Evolutionary conservation across 768 basidiomycete species (phyloP).

Genomic region (Harrya chromipes): DNA sequence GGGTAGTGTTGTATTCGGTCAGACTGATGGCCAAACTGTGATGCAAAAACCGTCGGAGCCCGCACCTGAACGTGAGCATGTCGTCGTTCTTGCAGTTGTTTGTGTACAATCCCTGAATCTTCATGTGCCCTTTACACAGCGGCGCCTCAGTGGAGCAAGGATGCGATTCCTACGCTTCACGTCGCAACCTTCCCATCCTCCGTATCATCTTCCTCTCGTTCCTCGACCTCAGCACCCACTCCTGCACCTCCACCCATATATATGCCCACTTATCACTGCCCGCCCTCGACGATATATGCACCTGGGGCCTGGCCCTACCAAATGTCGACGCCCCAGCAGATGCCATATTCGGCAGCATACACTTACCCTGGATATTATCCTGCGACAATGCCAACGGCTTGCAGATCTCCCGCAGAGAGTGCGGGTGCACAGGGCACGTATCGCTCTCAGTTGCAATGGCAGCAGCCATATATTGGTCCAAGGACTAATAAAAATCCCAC

Average conservation of each 20-base stretch:
- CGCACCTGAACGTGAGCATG: conserved; percentile 45
- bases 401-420: conserved; percentile 14
- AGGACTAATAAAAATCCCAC: conserved; percentile 35
- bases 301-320: conserved; percentile 36
- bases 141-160: conserved; percentile 12
- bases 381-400: conserved; percentile 6
- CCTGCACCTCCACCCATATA: conserved; percentile 21
- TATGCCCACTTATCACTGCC: conserved; percentile 19
- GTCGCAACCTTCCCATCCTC: conserved; percentile 23
- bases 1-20: conserved; percentile 78
- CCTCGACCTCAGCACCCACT: conserved; percentile 18
- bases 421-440: conserved; percentile 24
- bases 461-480: conserved; percentile 35
- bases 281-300: conserved; percentile 16
- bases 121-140: conserved; percentile 11
- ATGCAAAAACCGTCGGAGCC: conserved; percentile 67
- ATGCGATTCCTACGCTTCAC: conserved; percentile 19
- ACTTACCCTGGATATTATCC: conserved; percentile 25
- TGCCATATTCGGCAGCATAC: conserved; percentile 21
- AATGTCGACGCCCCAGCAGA: conserved; percentile 15
- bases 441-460: conserved; percentile 33
- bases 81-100: background rate
- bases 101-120: conserved; percentile 6
- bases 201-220: conserved; percentile 16
- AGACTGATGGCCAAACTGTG: conserved; percentile 60